A percentile compares a stretch with the other conserved stretches of the same genome.
Conservation (phyloP, 805 yeast genomes). For the Yarrowia yakushimensis region DNA sequence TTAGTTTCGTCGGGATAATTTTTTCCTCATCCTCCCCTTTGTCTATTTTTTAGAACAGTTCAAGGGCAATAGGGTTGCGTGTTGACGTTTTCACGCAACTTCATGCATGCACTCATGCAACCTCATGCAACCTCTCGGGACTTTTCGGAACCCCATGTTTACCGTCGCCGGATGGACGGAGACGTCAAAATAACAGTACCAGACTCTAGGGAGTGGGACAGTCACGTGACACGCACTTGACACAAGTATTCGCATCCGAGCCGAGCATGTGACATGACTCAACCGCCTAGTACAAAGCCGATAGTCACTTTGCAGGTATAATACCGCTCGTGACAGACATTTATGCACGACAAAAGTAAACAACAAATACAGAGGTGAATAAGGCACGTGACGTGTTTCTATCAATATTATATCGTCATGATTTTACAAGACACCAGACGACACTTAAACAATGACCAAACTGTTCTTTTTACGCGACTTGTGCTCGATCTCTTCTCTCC, state of each 20-base stretch:
- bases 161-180: slow-evolving; percentile 3
- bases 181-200: background rate
- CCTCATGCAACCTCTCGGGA: slow-evolving; percentile 12
- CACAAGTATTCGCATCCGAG: background rate
- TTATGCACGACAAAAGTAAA: slow-evolving; percentile 12
- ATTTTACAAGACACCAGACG: background rate
- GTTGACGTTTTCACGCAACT: slow-evolving; percentile 20
- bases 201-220: background rate
- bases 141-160: slow-evolving; percentile 23
- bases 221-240: background rate
- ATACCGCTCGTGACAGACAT: slow-evolving; percentile 18
- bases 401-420: no score
- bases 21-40: slow-evolving; percentile 12
- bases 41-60: slow-evolving; percentile 16
- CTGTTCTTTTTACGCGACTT: background rate
- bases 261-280: background rate
- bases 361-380: background rate
- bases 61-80: slow-evolving; percentile 24
- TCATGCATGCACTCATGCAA: slow-evolving; percentile 6
- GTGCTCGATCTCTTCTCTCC: background rate
- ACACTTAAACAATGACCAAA: background rate
- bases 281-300: background rate
- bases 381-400: background rate
- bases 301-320: background rate
- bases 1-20: background rate